Evolutionary conservation across 2,329 filamentous ascomycete species (phyloP).

Genomic region (Scytalidium lignicola): DNA sequence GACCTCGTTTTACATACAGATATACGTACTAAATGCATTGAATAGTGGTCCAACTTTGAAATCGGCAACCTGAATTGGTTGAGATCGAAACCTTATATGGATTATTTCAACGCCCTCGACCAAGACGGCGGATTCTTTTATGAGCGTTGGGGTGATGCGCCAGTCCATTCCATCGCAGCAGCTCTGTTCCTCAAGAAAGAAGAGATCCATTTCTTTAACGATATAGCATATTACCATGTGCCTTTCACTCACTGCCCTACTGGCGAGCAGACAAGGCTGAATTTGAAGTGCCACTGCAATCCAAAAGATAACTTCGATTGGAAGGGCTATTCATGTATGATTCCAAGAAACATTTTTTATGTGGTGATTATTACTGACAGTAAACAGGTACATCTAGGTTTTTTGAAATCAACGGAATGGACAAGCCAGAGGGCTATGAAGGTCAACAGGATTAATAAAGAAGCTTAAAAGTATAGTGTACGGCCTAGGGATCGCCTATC

Average conservation of each 20-base stretch:
- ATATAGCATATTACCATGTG: conserved; percentile 97
- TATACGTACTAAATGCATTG: conserved; percentile 23
- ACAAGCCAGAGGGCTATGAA: conserved; percentile 83
- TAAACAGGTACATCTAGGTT: conserved; percentile 72
- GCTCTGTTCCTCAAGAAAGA: conserved; percentile 83
- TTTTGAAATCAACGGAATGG: conserved; percentile 75
- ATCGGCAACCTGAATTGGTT: conserved; percentile 93
- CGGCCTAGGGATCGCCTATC: conserved; percentile 9
- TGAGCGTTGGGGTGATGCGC: conserved; percentile 96
- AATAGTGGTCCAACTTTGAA: conserved; percentile 97
- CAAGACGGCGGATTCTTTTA: conserved; percentile 96
- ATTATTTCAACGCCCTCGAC: conserved; percentile 88
- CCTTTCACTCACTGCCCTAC: conserved; percentile 98
- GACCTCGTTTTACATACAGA: background rate
- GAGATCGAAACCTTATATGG: conserved; percentile 78
- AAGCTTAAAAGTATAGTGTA: conserved; percentile 1
- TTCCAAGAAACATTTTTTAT: conserved; percentile 13
- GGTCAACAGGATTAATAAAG: conserved; percentile 52
- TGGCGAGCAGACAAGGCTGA: conserved; percentile 73
- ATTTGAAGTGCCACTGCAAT: conserved; percentile 91
- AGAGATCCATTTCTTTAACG: conserved; percentile 97
- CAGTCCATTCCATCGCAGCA: conserved; percentile 96
- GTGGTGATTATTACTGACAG: conserved; percentile 12
- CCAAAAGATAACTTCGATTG: conserved; percentile 98
- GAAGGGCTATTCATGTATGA: conserved; percentile 95